Evolutionary conservation across 2,329 filamentous ascomycete genomes (phyloP), one percentile per base, ranked within the genome.

Genomic region (Fusarium euwallaceae): DNA sequence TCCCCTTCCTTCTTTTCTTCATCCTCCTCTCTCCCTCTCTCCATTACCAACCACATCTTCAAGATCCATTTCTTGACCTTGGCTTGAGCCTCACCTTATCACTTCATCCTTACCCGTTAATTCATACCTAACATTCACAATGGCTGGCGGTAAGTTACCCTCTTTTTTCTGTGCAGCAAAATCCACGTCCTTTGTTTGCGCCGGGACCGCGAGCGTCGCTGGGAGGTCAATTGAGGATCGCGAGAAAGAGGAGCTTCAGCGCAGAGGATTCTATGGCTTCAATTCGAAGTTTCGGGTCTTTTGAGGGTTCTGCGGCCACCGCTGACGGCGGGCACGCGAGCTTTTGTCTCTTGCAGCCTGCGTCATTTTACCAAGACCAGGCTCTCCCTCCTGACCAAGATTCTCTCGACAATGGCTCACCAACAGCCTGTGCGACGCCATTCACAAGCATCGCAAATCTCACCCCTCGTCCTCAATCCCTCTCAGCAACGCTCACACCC

Each of bases 91-190:
- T 72, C 61, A 63, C 29, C 69, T 72, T 63, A 73, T 72, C 61
- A 65, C 76, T 53, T 71, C 66, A 27, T 70, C 55, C 41, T 66
- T 60, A 65, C 69, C 58, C 65, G 24, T 66, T 77, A 76, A 77
- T 71, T 64, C 69, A 58, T 71, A 75, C 64, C 72, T 68, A 74
- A 32, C 68, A 75, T 68, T 75, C 82, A 86, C 80, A 83, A 86
- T 86, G 84, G 84, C 84, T 83, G 84, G 83, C 78, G 84, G 84
- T 86, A 84, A 86, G 84, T 86, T 64, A 32, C 29, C 34, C 55
- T 29, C 24, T 51, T 34, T 34, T 17, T n/a, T 53, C 48, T 51
- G 16, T 51, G 45, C 45, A 51, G 45, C 45, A 51, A 51, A n/a
- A 12, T n/a, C 43, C 24, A 24, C 56, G 4, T 4, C 27, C 22